These are phyloP conservation scores for Arachis monticola DNA, from an alignment of 331 rosid genomes.

Conservation along the genomic window DNA sequence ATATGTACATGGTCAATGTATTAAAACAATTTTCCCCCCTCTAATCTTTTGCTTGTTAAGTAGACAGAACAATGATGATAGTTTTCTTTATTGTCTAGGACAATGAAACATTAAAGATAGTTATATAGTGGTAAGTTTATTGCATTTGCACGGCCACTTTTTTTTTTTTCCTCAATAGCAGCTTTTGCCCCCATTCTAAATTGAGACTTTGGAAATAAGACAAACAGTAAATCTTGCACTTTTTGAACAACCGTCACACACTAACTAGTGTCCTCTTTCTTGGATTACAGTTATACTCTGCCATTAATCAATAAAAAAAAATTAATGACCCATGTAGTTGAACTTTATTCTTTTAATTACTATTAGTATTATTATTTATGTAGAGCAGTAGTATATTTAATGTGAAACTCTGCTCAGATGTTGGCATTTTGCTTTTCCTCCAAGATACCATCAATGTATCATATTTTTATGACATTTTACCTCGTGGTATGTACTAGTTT, in stretches of 20 bases:
- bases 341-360: constrained; percentile 7
- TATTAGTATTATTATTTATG: not conserved
- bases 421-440: constrained; percentile 30
- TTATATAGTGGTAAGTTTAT: constrained; percentile 14
- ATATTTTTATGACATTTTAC: constrained; percentile 13
- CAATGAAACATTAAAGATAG: constrained; percentile 35
- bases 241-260: constrained; percentile 34
- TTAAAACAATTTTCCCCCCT: not conserved
- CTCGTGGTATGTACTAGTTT: not conserved
- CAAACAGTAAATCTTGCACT: constrained; percentile 47
- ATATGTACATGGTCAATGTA: no score
- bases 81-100: constrained; percentile 49
- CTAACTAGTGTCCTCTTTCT: constrained; percentile 17
- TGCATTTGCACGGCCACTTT: constrained; percentile 24
- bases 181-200: constrained; percentile 48
- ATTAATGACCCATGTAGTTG: not conserved
- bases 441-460: constrained; percentile 18
- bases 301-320: constrained; percentile 18
- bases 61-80: constrained; percentile 45
- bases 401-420: constrained; percentile 9
- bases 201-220: constrained; percentile 39
- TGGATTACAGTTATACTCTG: constrained; percentile 41
- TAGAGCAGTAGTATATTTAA: no score
- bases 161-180: constrained; percentile 3
- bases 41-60: constrained; percentile 22